Evolutionary conservation across 257 asterid species (phyloP), one percentile per base, ranked within the genome.

Genomic region (Gynochthodes officinalis): DNA sequence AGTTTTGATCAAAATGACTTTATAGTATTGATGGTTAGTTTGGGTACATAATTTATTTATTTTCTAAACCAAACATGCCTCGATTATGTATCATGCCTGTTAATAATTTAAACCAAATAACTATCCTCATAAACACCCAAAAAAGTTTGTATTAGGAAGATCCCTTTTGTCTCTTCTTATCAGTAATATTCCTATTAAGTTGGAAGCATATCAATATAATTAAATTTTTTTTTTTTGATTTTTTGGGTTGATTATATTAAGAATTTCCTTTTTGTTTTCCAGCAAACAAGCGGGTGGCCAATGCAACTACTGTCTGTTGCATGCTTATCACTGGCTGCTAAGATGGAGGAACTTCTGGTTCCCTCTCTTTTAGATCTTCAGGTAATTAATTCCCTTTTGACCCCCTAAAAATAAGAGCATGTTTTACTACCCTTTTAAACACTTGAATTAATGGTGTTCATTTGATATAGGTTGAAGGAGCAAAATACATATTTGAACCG

Each of bases 301-400:
- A 28, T 91, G 80, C 98, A 94, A 86, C 86, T 94, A n/a, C 70
- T 91, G 82, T 87, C 98, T 27, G 90, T 89, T 70, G 95, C 97
- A 64, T 94, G 98, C 73, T 79, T 94, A 84, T 94, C 98, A 35
- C 80, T 94, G 79, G 98, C 98, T 54, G 98, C 98, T 59, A 94
- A 94, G 74, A 86, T 94, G 96, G 97, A 94, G 96, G 97, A 94
- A 86, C 90, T 86, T 53, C 90, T 89, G 10, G 96, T 91, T 86
- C 98, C 98, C 72, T 84, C 96, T 65, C 98, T 94, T 69, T 74
- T 91, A 82, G 90, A 91, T 79, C 87, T 91, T 81, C 98, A 94
- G 96, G 98, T 91, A 84, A 57, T 46, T 68, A 27, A 16, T 60
- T 48, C 28, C 21, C 40, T 32, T 10, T 35, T 15, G 13, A 67